A percentile compares a stretch with the other conserved stretches of the same genome.
phyloP scores from a whole-genome alignment of 2,329 filamentous ascomycete species.

The Tolypocladium endophyticum region DNA sequence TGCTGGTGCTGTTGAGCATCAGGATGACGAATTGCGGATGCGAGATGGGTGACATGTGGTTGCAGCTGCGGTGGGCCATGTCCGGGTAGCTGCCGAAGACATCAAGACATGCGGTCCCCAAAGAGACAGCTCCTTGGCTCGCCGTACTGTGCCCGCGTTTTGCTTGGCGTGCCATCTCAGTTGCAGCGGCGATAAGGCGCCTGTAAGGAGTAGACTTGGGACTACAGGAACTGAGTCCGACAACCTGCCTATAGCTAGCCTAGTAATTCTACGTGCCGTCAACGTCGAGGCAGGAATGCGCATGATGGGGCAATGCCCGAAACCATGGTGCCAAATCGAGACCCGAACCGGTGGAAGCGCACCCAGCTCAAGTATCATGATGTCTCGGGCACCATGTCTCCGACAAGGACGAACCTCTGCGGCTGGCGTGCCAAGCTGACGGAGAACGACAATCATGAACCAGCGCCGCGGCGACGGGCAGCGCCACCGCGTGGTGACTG shows the following conservation, averaged over 20 bases:
- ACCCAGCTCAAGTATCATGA: background rate
- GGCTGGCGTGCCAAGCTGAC: background rate
- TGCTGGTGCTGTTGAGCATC: background rate
- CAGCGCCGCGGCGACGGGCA: background rate
- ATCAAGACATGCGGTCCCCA: background rate
- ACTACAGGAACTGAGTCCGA: background rate
- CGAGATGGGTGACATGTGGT: background rate
- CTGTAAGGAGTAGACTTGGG: background rate
- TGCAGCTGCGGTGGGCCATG: background rate
- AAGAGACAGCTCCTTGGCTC: background rate
- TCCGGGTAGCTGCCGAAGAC: slow-evolving; percentile 1
- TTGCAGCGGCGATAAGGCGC: background rate
- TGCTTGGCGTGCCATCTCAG: background rate
- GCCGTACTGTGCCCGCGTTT: background rate
- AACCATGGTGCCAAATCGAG: background rate
- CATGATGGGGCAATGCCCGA: background rate
- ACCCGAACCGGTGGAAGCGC: background rate
- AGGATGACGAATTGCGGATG: background rate
- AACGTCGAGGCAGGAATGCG: background rate
- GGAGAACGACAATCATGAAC: background rate
- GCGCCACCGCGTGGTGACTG: background rate
- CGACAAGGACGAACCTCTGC: background rate
- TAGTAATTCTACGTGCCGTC: background rate
- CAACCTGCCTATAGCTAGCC: background rate
- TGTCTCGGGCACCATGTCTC: background rate